These are phyloP conservation scores for Candida sphagnicola DNA, from an alignment of 805 yeast species.

Conservation along the genomic window DNA sequence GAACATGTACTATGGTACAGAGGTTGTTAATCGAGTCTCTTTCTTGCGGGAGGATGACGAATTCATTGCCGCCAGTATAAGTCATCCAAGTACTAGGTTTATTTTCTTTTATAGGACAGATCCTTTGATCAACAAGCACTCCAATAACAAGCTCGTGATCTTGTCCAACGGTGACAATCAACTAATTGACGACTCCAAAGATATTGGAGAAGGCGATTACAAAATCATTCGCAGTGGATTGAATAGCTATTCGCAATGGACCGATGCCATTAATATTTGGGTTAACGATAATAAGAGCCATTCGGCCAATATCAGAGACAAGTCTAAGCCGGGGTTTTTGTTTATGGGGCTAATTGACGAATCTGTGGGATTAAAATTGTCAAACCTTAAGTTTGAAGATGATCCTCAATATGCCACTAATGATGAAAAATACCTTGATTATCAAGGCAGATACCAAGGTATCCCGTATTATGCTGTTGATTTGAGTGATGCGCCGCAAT, in stretches of 20 bases:
- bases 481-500: conserved; percentile 40
- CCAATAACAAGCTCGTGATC: conserved; percentile 25
- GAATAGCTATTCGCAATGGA: conserved; percentile 14
- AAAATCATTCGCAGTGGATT: conserved; percentile 17
- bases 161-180: conserved; percentile 36
- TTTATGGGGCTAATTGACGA: conserved; percentile 46
- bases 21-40: conserved; percentile 59
- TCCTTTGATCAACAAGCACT: conserved; percentile 30
- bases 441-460: conserved; percentile 51
- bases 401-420: conserved; percentile 12
- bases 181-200: conserved; percentile 8
- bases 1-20: conserved; percentile 42
- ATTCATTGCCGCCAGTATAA: conserved; percentile 45
- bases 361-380: conserved; percentile 37
- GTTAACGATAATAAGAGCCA: conserved; percentile 28
- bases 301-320: conserved; percentile 37
- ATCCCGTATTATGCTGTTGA: conserved; percentile 65
- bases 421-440: conserved; percentile 34
- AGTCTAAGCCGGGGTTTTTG: conserved; percentile 33
- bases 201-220: conserved; percentile 1
- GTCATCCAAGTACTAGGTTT: conserved; percentile 46
- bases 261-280: conserved; percentile 17
- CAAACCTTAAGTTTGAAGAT: conserved; percentile 23
- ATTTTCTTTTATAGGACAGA: conserved; percentile 35
- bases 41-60: conserved; percentile 55